A percentile compares a stretch with the other conserved stretches of the same genome.
Conservation (phyloP, 2,329 filamentous ascomycete species). For the Beauveria rudraprayagi region DNA sequence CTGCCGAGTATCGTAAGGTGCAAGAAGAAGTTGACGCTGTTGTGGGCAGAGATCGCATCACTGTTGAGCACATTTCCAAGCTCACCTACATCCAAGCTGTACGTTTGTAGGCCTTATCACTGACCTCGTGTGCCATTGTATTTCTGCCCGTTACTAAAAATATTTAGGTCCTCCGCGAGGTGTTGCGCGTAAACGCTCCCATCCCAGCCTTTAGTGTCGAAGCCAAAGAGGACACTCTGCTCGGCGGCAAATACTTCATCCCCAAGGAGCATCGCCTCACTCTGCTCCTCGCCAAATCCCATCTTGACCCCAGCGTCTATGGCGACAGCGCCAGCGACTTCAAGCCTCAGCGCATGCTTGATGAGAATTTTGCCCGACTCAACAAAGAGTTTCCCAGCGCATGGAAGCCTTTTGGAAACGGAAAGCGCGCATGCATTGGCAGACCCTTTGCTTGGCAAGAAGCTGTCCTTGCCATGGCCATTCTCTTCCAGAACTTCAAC, state of each 20-base stretch:
- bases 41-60: constrained; percentile 49
- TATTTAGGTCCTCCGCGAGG: constrained; percentile 50
- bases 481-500: constrained; percentile 65
- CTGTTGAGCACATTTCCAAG: constrained; percentile 52
- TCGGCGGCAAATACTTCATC: constrained; percentile 55
- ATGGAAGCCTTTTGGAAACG: constrained; percentile 71
- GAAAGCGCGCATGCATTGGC: constrained; percentile 63
- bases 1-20: constrained; percentile 49
- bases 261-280: constrained; percentile 41
- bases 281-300: constrained; percentile 43
- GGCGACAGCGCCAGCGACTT: constrained; percentile 59
- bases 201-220: constrained; percentile 50
- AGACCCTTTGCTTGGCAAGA: constrained; percentile 71
- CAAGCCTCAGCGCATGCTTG: constrained; percentile 63
- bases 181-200: constrained; percentile 53
- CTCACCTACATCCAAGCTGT: constrained; percentile 58
- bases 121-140: not conserved
- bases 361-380: constrained; percentile 55
- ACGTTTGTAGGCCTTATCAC: constrained; percentile 13
- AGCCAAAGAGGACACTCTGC: constrained; percentile 43
- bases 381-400: constrained; percentile 53
- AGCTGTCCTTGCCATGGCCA: constrained; percentile 50
- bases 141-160: not conserved
- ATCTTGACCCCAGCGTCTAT: constrained; percentile 55
- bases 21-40: constrained; percentile 62